Percentiles rank a stretch among this genome's conserved stretches.
Conservation (phyloP, 208 protist genomes). For the Blastocrithidia nonstop region DNA sequence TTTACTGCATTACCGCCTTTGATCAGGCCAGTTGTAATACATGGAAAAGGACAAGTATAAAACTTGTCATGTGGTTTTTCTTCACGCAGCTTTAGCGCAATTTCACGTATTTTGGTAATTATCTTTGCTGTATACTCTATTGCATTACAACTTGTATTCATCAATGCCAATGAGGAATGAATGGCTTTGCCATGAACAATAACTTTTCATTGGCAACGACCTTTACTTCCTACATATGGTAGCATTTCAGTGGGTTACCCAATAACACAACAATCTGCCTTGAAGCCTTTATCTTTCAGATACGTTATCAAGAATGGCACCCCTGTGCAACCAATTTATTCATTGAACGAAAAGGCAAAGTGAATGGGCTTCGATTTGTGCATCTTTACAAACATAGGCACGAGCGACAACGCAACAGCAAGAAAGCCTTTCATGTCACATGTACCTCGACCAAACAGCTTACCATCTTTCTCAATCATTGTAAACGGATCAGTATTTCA, state of each 20-base stretch:
- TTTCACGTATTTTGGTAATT: slow-evolving; percentile 16
- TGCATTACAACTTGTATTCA: slow-evolving; percentile 21
- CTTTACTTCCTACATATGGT: slow-evolving; percentile 20
- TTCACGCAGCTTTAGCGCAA: slow-evolving; percentile 9
- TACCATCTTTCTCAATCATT: slow-evolving; percentile 28
- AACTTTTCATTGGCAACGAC: slow-evolving; percentile 10
- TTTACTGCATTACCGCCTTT: slow-evolving; percentile 25
- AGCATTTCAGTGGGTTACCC: slow-evolving; percentile 8
- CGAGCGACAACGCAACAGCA: slow-evolving; percentile 21
- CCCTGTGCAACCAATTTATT: slow-evolving; percentile 22
- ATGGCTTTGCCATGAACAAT: slow-evolving; percentile 23
- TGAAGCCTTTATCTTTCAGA: slow-evolving; percentile 11
- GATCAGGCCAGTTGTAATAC: slow-evolving; percentile 16
- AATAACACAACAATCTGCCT: slow-evolving; percentile 19
- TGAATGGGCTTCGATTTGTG: slow-evolving; percentile 30
- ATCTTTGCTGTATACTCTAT: slow-evolving; percentile 22
- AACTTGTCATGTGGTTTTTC: slow-evolving; percentile 7
- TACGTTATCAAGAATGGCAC: slow-evolving; percentile 14
- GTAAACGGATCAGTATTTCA: slow-evolving; percentile 41
- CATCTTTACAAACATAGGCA: slow-evolving; percentile 20
- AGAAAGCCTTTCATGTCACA: slow-evolving; percentile 54
- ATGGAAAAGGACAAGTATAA: slow-evolving; percentile 14
- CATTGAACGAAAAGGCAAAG: slow-evolving; percentile 34
- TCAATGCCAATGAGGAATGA: slow-evolving; percentile 27
- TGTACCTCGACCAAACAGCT: slow-evolving; percentile 34